Evolutionary conservation across 306 rosid species (phyloP).

Genomic region (Erythrophleum fordii): DNA sequence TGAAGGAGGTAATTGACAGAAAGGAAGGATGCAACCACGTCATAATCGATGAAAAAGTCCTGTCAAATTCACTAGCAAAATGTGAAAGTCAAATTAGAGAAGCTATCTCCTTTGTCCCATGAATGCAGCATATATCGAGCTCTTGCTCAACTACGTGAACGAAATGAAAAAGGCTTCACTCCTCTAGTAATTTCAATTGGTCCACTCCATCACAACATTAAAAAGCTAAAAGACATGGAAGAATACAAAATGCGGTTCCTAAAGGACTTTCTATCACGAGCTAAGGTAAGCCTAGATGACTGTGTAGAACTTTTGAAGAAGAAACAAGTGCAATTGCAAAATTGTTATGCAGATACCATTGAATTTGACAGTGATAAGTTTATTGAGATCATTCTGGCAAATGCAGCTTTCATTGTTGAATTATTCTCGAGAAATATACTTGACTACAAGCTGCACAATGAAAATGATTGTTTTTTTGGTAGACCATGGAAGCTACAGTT

Average conservation of each 20-base stretch:
- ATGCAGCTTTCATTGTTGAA: slow-evolving; percentile 18
- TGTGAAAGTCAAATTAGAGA: neutral
- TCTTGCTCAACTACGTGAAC: slow-evolving; percentile 7
- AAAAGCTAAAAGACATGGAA: neutral
- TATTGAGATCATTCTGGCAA: slow-evolving; percentile 11
- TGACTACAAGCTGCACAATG: too few relatives aligned
- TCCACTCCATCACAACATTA: neutral
- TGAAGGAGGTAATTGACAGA: neutral
- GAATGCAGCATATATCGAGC: neutral
- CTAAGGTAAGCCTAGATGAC: neutral
- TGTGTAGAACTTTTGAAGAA: neutral
- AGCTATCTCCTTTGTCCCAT: neutral
- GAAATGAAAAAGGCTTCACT: slow-evolving; percentile 2
- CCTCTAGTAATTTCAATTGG: slow-evolving; percentile 21
- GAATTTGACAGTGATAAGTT: neutral
- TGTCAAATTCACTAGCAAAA: neutral
- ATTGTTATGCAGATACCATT: neutral
- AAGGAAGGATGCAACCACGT: neutral
- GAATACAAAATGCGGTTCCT: neutral
- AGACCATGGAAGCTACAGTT: neutral
- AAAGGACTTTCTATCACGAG: neutral
- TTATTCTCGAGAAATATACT: neutral
- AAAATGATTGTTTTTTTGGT: neutral
- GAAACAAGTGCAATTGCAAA: neutral
- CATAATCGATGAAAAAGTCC: neutral